These are phyloP conservation scores for Penicillium maclennaniae DNA, from an alignment of 495 filamentous ascomycete species.

Conservation along the genomic window DNA sequence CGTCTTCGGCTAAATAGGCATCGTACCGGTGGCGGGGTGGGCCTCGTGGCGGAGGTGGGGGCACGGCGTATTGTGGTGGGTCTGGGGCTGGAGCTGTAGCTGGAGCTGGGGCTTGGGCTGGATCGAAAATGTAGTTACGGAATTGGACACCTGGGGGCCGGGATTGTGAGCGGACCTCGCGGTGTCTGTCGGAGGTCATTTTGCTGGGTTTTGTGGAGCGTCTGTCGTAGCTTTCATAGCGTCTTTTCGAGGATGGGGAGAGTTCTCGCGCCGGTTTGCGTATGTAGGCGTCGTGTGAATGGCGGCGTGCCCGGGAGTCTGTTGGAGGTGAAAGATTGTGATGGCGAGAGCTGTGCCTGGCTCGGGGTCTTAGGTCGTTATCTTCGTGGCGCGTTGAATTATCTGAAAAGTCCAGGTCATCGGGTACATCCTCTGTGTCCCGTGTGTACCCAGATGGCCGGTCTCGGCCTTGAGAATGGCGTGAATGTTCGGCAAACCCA, in stretches of 20 bases:
- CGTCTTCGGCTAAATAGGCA: slow-evolving; percentile 13
- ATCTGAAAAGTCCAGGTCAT: slow-evolving; percentile 26
- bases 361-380: slow-evolving; percentile 9
- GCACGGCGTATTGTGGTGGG: slow-evolving; percentile 20
- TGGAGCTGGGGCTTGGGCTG: slow-evolving; percentile 19
- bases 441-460: slow-evolving; percentile 15
- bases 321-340: slow-evolving; percentile 33
- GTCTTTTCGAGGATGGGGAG: slow-evolving; percentile 24
- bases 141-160: slow-evolving; percentile 24
- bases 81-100: slow-evolving; percentile 25
- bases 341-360: slow-evolving; percentile 18
- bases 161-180: slow-evolving; percentile 28
- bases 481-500: slow-evolving; percentile 14
- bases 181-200: slow-evolving; percentile 14
- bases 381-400: slow-evolving; percentile 12
- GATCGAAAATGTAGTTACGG: slow-evolving; percentile 30
- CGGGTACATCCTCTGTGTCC: slow-evolving; percentile 17
- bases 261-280: slow-evolving; percentile 32
- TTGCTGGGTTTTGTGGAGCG: slow-evolving; percentile 13
- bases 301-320: slow-evolving; percentile 30
- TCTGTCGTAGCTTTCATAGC: slow-evolving; percentile 12
- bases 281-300: slow-evolving; percentile 43
- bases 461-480: slow-evolving; percentile 24
- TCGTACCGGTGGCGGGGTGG: slow-evolving; percentile 21
- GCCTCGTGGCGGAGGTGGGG: slow-evolving; percentile 11